Evolutionary conservation across 2,329 filamentous ascomycete species (phyloP).

Genomic region (Curvularia sp.): DNA sequence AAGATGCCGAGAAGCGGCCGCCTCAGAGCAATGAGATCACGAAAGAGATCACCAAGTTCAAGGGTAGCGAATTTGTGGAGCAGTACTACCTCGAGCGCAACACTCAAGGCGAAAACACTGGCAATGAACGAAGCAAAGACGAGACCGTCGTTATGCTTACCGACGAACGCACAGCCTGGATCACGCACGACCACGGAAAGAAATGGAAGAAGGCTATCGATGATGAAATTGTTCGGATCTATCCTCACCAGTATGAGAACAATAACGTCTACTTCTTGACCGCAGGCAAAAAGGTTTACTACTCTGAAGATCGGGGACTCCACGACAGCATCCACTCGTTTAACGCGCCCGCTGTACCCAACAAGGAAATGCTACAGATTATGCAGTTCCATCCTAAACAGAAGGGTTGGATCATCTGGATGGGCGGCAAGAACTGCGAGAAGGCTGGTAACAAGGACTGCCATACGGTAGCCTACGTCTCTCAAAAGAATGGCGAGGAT

Average conservation of each 20-base stretch:
- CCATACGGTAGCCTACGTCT: slow-evolving; percentile 76
- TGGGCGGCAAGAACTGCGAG: slow-evolving; percentile 73
- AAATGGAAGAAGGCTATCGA: slow-evolving; percentile 78
- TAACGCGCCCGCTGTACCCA: slow-evolving; percentile 69
- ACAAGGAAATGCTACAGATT: slow-evolving; percentile 60
- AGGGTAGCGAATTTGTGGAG: slow-evolving; percentile 61
- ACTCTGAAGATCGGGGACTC: slow-evolving; percentile 77
- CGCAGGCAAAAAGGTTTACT: slow-evolving; percentile 70
- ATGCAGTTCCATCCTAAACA: slow-evolving; percentile 82
- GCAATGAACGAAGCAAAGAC: slow-evolving; percentile 67
- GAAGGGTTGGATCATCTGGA: slow-evolving; percentile 88
- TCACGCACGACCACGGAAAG: slow-evolving; percentile 88
- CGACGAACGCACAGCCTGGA: slow-evolving; percentile 67
- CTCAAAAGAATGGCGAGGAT: slow-evolving; percentile 75
- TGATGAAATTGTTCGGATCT: slow-evolving; percentile 72
- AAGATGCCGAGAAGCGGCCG: slow-evolving; percentile 60
- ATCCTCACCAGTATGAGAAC: slow-evolving; percentile 80
- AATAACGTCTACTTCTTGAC: slow-evolving; percentile 90
- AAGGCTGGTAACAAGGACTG: slow-evolving; percentile 63
- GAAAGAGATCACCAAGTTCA: slow-evolving; percentile 67
- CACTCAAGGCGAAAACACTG: slow-evolving; percentile 70
- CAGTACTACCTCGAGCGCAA: slow-evolving; percentile 81
- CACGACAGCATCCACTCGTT: slow-evolving; percentile 73
- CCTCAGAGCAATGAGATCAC: slow-evolving; percentile 72
- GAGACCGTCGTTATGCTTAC: slow-evolving; percentile 75